These are phyloP conservation scores for Chrysosporium keratinophilum DNA, from an alignment of 2,329 filamentous ascomycete species.

Conservation along the genomic window DNA sequence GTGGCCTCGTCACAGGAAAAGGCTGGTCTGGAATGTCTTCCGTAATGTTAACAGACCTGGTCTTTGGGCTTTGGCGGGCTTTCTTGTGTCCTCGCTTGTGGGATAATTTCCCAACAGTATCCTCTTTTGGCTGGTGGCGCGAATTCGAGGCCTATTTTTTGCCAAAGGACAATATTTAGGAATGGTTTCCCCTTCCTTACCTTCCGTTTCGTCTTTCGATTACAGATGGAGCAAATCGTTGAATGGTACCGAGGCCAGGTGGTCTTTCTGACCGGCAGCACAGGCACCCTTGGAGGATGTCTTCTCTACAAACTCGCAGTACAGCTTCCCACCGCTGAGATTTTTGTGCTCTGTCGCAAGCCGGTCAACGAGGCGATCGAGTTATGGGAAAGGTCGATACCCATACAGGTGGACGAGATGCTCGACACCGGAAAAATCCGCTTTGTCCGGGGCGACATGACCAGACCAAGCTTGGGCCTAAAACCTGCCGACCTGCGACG, in stretches of 20 bases:
- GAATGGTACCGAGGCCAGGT: background rate
- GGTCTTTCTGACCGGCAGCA: background rate
- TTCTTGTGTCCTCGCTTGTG: too few species aligned
- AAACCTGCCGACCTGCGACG: slow-evolving; percentile 1
- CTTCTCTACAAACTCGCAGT: slow-evolving; percentile 27
- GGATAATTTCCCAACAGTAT: too few species aligned
- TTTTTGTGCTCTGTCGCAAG: slow-evolving; percentile 24
- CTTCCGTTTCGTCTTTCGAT: too few species aligned
- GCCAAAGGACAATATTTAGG: too few species aligned
- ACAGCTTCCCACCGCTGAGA: slow-evolving; percentile 26
- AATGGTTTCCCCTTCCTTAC: too few species aligned
- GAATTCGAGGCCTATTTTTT: too few species aligned
- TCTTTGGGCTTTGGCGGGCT: too few species aligned
- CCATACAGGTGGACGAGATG: slow-evolving; percentile 17
- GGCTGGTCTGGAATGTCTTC: too few species aligned
- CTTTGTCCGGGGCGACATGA: slow-evolving; percentile 18
- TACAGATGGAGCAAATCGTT: too few species aligned
- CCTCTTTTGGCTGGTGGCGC: too few species aligned
- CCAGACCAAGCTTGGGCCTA: slow-evolving; percentile 14
- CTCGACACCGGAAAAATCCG: slow-evolving; percentile 18
- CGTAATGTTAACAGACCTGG: too few species aligned
- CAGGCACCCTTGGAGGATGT: slow-evolving; percentile 20
- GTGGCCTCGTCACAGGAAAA: too few species aligned
- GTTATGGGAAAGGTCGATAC: slow-evolving; percentile 23
- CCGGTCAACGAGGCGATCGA: slow-evolving; percentile 20